These are phyloP conservation scores for Solanum piurae DNA, from an alignment of 257 asterid genomes.

Conservation along the genomic window DNA sequence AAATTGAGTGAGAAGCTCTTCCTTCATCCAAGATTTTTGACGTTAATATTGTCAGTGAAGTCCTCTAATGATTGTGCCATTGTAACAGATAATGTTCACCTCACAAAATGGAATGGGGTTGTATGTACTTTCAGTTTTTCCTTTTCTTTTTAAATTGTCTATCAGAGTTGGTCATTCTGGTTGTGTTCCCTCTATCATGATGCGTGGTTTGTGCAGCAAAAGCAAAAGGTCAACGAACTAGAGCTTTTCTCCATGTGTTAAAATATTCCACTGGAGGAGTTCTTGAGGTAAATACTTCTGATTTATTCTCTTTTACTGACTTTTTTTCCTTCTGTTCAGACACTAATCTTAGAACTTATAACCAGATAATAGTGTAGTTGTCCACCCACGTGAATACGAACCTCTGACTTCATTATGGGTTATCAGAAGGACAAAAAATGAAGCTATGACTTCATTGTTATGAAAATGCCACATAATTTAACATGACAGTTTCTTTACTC, in stretches of 20 bases:
- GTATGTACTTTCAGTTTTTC: not conserved
- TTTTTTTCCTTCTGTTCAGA: not conserved
- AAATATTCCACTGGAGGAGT: constrained; percentile 89
- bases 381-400: not conserved
- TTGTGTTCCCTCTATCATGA: not conserved
- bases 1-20: not conserved
- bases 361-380: not conserved
- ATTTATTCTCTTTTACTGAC: not conserved
- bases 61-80: not conserved
- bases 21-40: not conserved
- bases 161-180: not conserved
- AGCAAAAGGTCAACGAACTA: constrained; percentile 61
- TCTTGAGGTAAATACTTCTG: constrained; percentile 55
- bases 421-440: not conserved
- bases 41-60: not conserved
- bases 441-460: not conserved
- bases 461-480: not conserved
- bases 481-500: not conserved
- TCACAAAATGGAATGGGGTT: not conserved
- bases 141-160: not conserved
- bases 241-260: constrained; percentile 91
- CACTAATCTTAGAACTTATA: not conserved
- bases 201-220: constrained; percentile 51
- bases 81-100: not conserved
- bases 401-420: not conserved